Base-by-base conservation (phyloP, 139 green algal species). In the Pleodorina starrii region DNA sequence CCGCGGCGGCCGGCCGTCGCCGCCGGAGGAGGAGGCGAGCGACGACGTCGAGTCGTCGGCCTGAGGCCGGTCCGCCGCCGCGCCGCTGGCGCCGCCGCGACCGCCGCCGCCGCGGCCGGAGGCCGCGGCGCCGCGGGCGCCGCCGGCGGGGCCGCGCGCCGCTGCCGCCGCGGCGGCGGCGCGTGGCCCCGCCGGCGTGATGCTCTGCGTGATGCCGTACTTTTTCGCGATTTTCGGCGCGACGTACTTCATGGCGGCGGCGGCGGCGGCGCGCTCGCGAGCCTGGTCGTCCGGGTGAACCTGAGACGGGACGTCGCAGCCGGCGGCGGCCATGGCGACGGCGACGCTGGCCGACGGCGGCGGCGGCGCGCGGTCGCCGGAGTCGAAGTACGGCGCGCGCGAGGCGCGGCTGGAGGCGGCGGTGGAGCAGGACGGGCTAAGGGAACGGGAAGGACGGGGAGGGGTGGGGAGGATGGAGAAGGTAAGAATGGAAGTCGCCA, bases 171-270 rank as follows among this genome's bases (percentile, higher is more conserved):
- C 51, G 3, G 57, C 59, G 38, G 79, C 79, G 25, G 57, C 79
- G 36, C 51, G 51, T 0, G 54, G 38, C 16, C 51, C 48, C 1
- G 81, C 60, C 7, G 81, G 81, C n/a, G 17, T 69, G 12, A 87
- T 87, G 44, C 23, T 32, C 63, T 87, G 81, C 29, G 63, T 9
- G 7, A 87, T 40, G n/a, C 81, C 81, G 81, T 87, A 87, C 60
- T 77, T 77, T 14, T 48, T 46, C 27, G 81, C 81, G 32, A 87
- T 87, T n/a, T 63, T 44, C 3, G 81, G 81, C 27, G 81, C 40
- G 11, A 87, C 43, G 63, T 87, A 87, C 63, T 87, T 87, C 81
- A 86, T 86, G 7, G 43, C 57, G 40, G 40, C 79, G 21, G 40
- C 40, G 38, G 23, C 23, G 9, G 79, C 57, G 1, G 57, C 57